Evolutionary conservation across 75 land plant species (phyloP).

Genomic region (Chamaecyparis obtusa): DNA sequence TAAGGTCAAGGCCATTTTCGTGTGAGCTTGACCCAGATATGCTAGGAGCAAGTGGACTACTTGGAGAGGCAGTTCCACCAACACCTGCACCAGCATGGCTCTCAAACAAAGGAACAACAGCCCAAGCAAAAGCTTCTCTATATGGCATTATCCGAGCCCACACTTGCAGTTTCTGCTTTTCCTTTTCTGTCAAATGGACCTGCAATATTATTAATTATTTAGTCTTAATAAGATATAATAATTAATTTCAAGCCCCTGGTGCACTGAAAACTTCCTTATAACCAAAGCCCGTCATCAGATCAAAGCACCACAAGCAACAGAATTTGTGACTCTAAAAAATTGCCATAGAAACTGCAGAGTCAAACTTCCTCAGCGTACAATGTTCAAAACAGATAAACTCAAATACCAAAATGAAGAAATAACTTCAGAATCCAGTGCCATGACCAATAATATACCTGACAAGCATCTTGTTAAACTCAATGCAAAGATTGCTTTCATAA

Average conservation of each 20-base stretch:
- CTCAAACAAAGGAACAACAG: slow-evolving; percentile 89
- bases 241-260: not conserved
- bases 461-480: not conserved
- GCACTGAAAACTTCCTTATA: not conserved
- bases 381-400: not conserved
- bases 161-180: slow-evolving; percentile 92
- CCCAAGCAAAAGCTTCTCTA: slow-evolving; percentile 97
- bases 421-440: not conserved
- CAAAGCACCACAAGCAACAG: not conserved
- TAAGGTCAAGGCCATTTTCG: slow-evolving; percentile 54
- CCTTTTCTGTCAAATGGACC: slow-evolving; percentile 85
- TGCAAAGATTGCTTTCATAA: not conserved
- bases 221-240: not conserved
- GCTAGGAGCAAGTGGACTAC: slow-evolving; percentile 80
- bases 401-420: not conserved
- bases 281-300: not conserved
- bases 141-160: slow-evolving; percentile 98
- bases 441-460: not conserved
- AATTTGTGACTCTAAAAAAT: not conserved
- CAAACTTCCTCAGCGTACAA: not conserved
- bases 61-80: slow-evolving; percentile 87
- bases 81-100: slow-evolving; percentile 44
- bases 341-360: not conserved
- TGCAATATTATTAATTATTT: slow-evolving; percentile 26
- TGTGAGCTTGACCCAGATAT: slow-evolving; percentile 57